These are phyloP conservation scores for Colletotrichum sp. DNA, from an alignment of 2,329 filamentous ascomycete species.

Conservation along the genomic window DNA sequence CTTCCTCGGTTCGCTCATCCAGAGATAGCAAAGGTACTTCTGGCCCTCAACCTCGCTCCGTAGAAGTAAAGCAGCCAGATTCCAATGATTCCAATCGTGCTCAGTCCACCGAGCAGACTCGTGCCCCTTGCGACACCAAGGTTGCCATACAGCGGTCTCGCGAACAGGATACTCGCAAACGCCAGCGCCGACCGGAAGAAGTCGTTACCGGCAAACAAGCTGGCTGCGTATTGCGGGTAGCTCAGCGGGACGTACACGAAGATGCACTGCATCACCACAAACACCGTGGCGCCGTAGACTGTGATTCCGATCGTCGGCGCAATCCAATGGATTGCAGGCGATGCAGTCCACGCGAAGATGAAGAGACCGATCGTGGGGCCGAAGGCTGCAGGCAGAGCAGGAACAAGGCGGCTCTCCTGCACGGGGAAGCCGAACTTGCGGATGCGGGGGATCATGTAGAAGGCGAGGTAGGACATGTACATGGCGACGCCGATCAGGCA, in stretches of 20 bases:
- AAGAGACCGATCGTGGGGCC: constrained; percentile 65
- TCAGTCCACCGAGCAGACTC: constrained; percentile 61
- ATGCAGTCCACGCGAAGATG: constrained; percentile 64
- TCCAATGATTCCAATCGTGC: constrained; percentile 59
- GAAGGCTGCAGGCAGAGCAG: constrained; percentile 58
- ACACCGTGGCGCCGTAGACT: constrained; percentile 56
- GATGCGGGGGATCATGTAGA: constrained; percentile 57
- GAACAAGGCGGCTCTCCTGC: constrained; percentile 60
- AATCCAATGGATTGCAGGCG: constrained; percentile 57
- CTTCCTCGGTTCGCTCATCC: neutral
- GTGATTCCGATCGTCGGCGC: constrained; percentile 62
- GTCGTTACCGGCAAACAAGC: constrained; percentile 66
- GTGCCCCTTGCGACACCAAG: constrained; percentile 64
- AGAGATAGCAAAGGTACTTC: constrained; percentile 62
- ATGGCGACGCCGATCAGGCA: constrained; percentile 55
- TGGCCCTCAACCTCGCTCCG: constrained; percentile 57
- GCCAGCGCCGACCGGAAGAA: constrained; percentile 64
- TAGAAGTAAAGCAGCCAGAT: constrained; percentile 66
- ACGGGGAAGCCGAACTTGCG: constrained; percentile 50
- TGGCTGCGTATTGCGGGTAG: constrained; percentile 63
- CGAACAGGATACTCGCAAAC: constrained; percentile 64
- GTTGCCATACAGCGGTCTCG: constrained; percentile 62
- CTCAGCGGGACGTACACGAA: constrained; percentile 64
- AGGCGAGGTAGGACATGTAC: constrained; percentile 59
- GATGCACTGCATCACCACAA: constrained; percentile 64